These are phyloP conservation scores for Prosopis cineraria DNA, from an alignment of 306 rosid species.

Conservation along the genomic window DNA sequence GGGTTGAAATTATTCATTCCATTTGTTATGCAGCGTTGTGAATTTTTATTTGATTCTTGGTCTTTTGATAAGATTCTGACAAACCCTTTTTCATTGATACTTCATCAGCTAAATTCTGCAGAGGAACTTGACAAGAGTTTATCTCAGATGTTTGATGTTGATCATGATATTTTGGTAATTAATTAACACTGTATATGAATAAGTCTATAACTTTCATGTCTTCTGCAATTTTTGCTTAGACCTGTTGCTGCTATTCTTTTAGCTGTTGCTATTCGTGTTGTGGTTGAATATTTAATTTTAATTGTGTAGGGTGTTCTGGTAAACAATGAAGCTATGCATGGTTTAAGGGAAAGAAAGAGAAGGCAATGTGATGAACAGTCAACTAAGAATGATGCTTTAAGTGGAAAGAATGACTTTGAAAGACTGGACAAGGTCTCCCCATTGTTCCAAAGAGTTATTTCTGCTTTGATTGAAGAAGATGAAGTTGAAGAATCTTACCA, in stretches of 20 bases:
- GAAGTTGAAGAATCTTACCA: conserved; percentile 69
- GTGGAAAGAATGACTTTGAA: conserved; percentile 50
- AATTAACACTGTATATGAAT: conserved; percentile 27
- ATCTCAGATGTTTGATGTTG: conserved; percentile 60
- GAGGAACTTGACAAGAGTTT: conserved; percentile 68
- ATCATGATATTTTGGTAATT: conserved; percentile 60
- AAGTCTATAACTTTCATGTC: conserved; percentile 25
- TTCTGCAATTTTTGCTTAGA: conserved; percentile 7
- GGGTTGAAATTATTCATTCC: conserved; percentile 21
- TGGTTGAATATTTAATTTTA: conserved; percentile 19
- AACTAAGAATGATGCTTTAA: conserved; percentile 49
- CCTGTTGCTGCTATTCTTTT: conserved; percentile 20
- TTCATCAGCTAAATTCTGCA: conserved; percentile 66
- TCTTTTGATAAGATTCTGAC: conserved; percentile 36
- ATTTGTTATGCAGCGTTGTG: neutral
- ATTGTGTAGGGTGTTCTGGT: conserved; percentile 58
- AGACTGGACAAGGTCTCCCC: conserved; percentile 64
- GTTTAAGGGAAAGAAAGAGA: conserved; percentile 57
- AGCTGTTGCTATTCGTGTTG: conserved; percentile 28
- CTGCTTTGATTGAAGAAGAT: conserved; percentile 83
- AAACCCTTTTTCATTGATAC: conserved; percentile 2
- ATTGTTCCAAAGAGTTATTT: conserved; percentile 82
- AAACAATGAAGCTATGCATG: conserved; percentile 46
- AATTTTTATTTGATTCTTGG: conserved; percentile 23
- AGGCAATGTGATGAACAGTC: conserved; percentile 42